Evolutionary conservation across 192 early-diverging fungal species (phyloP), one percentile per base, ranked within the genome.

Genomic region (Kickxella alabastrina): DNA sequence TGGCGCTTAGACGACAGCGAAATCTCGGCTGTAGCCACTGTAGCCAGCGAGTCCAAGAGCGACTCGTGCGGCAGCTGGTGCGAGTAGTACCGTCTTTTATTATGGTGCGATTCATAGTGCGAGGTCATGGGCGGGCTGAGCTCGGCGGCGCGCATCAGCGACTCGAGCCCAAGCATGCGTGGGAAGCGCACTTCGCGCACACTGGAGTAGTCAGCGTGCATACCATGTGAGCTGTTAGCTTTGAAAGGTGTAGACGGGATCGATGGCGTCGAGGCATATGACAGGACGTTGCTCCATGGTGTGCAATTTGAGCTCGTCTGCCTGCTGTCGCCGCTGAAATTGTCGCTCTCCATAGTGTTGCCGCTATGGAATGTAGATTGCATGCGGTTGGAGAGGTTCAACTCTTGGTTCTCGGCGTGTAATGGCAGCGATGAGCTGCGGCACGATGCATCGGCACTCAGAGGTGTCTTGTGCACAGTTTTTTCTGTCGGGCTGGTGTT

Each of bases 381-480:
- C 28, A 48, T 29, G n/a, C 43, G 53, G 43, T 46, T 36, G n/a
- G 53, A 55, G 43, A 55, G 3, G 8, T 19, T 9, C 53, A 42
- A 39, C 15, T 38, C 43, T 18, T 35, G 43, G 39, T 17, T 40
- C n/a, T 40, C 3, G 21, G 29, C 35, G 14, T 36, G 53, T 31
- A 73, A 36, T 0, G 69, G 69, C 53, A 65, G 23, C 10, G 69
- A 73, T n/a, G 69, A 59, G 49, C 68, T 64, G 56, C 63, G 62
- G 37, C 42, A 49, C 14, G 25, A 19, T 39, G 44, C 32, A 38
- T 49, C 34, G 19, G 41, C 43, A 14, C 42, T 45, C 28, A 19
- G 32, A 3, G 43, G 24, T 21, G 31, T 3, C 1, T 17, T 39
- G 6, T 34, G 15, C 8, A 0, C 26, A 10, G 14, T 28, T 18